A percentile compares a stretch with the other conserved stretches of the same genome.
phyloP scores from a whole-genome alignment of 805 yeast species.

The Cyberlindnera euphorbiiphila region DNA sequence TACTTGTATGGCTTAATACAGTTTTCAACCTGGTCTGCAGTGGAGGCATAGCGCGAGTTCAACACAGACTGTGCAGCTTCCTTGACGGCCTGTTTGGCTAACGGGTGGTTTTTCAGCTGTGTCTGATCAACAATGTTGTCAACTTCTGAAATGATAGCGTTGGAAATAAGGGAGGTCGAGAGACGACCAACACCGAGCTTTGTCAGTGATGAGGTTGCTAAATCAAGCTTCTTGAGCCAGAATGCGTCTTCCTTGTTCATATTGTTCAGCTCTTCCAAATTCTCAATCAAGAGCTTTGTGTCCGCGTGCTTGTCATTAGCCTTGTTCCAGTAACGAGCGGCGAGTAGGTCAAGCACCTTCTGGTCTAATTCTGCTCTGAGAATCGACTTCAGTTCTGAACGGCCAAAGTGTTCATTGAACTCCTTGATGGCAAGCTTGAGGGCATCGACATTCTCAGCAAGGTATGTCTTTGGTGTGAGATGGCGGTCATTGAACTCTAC shows the following conservation, averaged over 20 bases:
- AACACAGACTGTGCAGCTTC: conserved; percentile 84
- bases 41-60: conserved; percentile 74
- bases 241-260: conserved; percentile 64
- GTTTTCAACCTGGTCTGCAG: conserved; percentile 98
- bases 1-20: conserved; percentile 97
- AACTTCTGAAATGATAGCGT: conserved; percentile 74
- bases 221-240: conserved; percentile 86
- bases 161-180: conserved; percentile 78
- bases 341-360: conserved; percentile 77
- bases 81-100: conserved; percentile 73
- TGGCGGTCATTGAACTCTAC: conserved; percentile 96
- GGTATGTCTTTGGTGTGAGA: conserved; percentile 88
- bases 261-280: conserved; percentile 51
- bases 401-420: conserved; percentile 73
- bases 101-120: conserved; percentile 78
- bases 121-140: conserved; percentile 70
- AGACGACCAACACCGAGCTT: conserved; percentile 92
- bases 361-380: conserved; percentile 86
- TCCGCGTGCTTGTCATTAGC: conserved; percentile 25
- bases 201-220: conserved; percentile 78
- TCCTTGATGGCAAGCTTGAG: conserved; percentile 85
- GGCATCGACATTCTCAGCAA: conserved; percentile 87
- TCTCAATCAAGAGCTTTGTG: conserved; percentile 33
- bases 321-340: conserved; percentile 89
- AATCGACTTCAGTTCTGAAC: conserved; percentile 75